A percentile compares a stretch with the other conserved stretches of the same genome.
These are phyloP conservation scores for Globisporangium okanoganense DNA, from an alignment of 352 stramenopile species.

Conservation along the genomic window DNA sequence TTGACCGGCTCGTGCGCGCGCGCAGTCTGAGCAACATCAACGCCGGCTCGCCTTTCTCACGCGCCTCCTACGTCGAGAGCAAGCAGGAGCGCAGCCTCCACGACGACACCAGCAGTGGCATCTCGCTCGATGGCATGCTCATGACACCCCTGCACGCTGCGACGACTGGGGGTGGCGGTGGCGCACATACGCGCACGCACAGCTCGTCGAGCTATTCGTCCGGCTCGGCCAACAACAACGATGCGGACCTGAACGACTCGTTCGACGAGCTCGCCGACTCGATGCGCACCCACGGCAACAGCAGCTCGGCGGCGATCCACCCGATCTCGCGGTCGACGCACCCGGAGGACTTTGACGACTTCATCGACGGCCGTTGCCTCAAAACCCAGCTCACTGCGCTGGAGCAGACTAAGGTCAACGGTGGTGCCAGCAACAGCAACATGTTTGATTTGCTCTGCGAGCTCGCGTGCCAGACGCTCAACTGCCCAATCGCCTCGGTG, in stretches of 20 bases:
- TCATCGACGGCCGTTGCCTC: slow-evolving; percentile 48
- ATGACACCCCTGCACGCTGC: slow-evolving; percentile 1
- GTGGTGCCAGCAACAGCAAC: slow-evolving; percentile 45
- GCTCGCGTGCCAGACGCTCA: slow-evolving; percentile 76
- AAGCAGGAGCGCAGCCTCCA: slow-evolving; percentile 15
- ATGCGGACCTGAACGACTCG: slow-evolving; percentile 24
- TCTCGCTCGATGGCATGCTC: slow-evolving; percentile 18
- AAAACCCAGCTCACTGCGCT: slow-evolving; percentile 55
- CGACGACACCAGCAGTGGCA: slow-evolving; percentile 23
- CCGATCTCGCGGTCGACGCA: slow-evolving; percentile 24
- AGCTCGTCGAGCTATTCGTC: slow-evolving; percentile 24
- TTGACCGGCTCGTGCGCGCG: slow-evolving; percentile 57
- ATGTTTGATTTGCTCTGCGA: slow-evolving; percentile 83
- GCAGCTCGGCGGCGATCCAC: slow-evolving; percentile 31
- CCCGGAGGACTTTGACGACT: slow-evolving; percentile 54
- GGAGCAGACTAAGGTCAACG: slow-evolving; percentile 44
- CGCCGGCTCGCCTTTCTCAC: slow-evolving; percentile 30
- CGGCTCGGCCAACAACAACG: slow-evolving; percentile 17
- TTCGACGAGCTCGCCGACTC: slow-evolving; percentile 20
- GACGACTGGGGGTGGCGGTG: not conserved
- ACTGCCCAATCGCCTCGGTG: slow-evolving; percentile 74
- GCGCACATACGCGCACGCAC: slow-evolving; percentile 20
- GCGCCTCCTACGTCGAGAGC: slow-evolving; percentile 48
- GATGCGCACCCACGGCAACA: slow-evolving; percentile 18
- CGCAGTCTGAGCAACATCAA: slow-evolving; percentile 53